Evolutionary conservation across 768 basidiomycete genomes (phyloP).

Genomic region (Rhodocollybia butyracea): DNA sequence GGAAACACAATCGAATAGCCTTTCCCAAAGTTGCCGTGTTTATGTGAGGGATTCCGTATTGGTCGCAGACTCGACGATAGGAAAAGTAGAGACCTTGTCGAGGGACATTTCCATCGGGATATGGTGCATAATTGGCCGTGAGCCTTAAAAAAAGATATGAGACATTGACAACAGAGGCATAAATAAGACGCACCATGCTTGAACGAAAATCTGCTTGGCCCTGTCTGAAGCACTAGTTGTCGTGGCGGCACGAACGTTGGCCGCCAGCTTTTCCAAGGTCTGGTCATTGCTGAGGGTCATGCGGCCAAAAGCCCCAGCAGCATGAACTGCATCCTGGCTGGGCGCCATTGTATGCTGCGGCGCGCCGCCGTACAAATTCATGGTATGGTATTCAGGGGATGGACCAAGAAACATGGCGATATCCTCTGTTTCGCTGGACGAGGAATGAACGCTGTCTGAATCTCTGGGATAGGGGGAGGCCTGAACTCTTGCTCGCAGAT

Average conservation of each 20-base stretch:
- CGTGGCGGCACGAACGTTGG: slow-evolving; percentile 83
- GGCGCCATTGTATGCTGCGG: slow-evolving; percentile 42
- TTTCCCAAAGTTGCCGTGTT: slow-evolving; percentile 96
- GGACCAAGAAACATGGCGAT: slow-evolving; percentile 71
- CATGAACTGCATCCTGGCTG: slow-evolving; percentile 53
- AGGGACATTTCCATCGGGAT: slow-evolving; percentile 90
- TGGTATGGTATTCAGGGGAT: slow-evolving; percentile 57
- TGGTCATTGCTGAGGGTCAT: slow-evolving; percentile 78
- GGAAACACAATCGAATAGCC: slow-evolving; percentile 90
- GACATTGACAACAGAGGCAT: background rate
- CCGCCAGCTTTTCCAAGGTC: slow-evolving; percentile 80
- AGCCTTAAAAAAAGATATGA: slow-evolving; percentile 49
- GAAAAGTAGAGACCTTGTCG: slow-evolving; percentile 94
- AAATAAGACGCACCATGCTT: slow-evolving; percentile 73
- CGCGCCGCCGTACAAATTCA: slow-evolving; percentile 59
- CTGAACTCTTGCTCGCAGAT: slow-evolving; percentile 71
- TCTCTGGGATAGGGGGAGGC: slow-evolving; percentile 87
- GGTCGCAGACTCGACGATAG: slow-evolving; percentile 86
- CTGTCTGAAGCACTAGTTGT: slow-evolving; percentile 89
- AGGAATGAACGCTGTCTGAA: slow-evolving; percentile 82
- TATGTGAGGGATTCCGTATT: slow-evolving; percentile 91
- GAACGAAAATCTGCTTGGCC: slow-evolving; percentile 90
- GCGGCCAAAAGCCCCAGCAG: slow-evolving; percentile 72
- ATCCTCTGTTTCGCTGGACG: slow-evolving; percentile 88
- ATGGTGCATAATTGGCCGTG: slow-evolving; percentile 85